Evolutionary conservation across 2,329 filamentous ascomycete genomes (phyloP).

Genomic region (Helotiales sp.): DNA sequence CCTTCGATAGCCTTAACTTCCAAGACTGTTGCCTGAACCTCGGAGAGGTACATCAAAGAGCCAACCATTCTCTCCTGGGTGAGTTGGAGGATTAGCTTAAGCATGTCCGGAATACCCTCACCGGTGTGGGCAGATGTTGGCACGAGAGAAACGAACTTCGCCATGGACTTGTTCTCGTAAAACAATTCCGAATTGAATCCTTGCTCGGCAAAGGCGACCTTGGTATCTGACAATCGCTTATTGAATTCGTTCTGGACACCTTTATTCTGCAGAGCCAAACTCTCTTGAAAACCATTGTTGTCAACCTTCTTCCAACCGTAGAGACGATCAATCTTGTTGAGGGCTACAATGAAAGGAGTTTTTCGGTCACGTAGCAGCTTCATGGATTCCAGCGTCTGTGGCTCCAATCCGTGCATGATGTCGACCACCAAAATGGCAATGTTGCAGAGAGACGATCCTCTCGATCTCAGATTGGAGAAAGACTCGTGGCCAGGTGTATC

Average conservation of each 20-base stretch:
- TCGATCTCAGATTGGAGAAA: constrained; percentile 95
- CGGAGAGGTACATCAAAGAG: constrained; percentile 96
- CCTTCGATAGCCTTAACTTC: constrained; percentile 99
- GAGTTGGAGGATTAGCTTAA: constrained; percentile 90
- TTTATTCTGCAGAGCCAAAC: constrained; percentile 86
- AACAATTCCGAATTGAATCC: constrained; percentile 97
- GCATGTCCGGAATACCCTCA: constrained; percentile 97
- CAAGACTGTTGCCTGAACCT: constrained; percentile 95
- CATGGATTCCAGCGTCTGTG: constrained; percentile 97
- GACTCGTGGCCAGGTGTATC: constrained; percentile 99
- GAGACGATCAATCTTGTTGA: constrained; percentile 99
- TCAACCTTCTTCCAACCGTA: constrained; percentile 99
- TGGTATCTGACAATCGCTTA: constrained; percentile 87
- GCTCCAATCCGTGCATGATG: constrained; percentile 99
- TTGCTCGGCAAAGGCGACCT: constrained; percentile 92
- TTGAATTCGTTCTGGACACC: constrained; percentile 93
- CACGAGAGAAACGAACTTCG: constrained; percentile 90
- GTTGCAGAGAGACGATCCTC: constrained; percentile 98
- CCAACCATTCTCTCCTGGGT: constrained; percentile 98
- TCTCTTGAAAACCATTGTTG: constrained; percentile 98
- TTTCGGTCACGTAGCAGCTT: constrained; percentile 87
- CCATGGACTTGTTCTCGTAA: constrained; percentile 98
- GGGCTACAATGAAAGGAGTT: constrained; percentile 96
- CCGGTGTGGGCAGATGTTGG: constrained; percentile 98
- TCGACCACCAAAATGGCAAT: constrained; percentile 99